phyloP scores from a whole-genome alignment of 2,329 filamentous ascomycete genomes.

The Fusarium neocosmosporiellum region DNA sequence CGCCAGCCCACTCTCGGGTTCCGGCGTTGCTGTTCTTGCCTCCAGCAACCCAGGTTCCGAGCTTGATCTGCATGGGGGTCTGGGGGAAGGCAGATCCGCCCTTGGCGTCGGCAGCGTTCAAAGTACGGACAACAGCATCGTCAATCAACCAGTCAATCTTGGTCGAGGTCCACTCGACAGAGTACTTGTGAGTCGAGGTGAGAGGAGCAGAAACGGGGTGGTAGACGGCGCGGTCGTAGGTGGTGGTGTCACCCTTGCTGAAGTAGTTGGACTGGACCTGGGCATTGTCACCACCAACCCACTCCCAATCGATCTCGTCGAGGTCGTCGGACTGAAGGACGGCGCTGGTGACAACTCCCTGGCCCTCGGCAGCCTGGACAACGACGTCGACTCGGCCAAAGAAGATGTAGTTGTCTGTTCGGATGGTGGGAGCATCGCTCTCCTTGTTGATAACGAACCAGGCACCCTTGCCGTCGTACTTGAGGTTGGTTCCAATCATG shows the following conservation, averaged over 20 bases:
- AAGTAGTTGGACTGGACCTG: conserved; percentile 92
- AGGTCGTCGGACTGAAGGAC: conserved; percentile 91
- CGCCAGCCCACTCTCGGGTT: conserved; percentile 78
- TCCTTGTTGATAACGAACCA: conserved; percentile 75
- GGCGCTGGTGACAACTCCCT: conserved; percentile 88
- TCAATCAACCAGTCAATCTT: conserved; percentile 74
- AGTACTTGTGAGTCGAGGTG: conserved; percentile 73
- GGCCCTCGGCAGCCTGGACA: conserved; percentile 81
- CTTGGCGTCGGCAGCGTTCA: conserved; percentile 69
- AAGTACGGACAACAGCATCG: conserved; percentile 68
- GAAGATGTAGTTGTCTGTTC: conserved; percentile 91
- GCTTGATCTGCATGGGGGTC: conserved; percentile 77
- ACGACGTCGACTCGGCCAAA: conserved; percentile 88
- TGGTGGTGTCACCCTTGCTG: conserved; percentile 77
- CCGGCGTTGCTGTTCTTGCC: conserved; percentile 70
- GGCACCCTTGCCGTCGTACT: conserved; percentile 62
- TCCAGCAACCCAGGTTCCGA: conserved; percentile 75
- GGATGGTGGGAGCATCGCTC: conserved; percentile 77
- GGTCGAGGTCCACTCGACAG: conserved; percentile 74
- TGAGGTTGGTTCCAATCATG: conserved; percentile 60
- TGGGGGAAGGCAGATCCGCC: conserved; percentile 73
- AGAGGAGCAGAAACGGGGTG: conserved; percentile 66
- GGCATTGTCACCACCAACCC: conserved; percentile 79
- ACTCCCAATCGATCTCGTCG: conserved; percentile 94
- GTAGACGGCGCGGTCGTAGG: conserved; percentile 76